Base-by-base conservation (phyloP, 2,329 filamentous ascomycete species). In the Daldinia eschscholtzii region DNA sequence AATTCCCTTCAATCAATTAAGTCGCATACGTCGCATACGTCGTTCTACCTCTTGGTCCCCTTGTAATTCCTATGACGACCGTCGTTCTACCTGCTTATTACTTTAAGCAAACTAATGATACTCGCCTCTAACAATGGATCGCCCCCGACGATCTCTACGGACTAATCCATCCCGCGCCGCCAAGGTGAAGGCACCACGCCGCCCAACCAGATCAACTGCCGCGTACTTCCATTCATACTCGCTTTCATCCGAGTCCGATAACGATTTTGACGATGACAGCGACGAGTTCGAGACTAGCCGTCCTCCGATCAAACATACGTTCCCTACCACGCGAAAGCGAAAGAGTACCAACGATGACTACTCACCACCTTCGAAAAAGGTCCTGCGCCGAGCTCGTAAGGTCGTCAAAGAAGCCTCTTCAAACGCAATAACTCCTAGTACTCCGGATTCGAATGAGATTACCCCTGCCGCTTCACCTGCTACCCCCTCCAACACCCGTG, bases 401-500 rank as follows among this genome's bases (percentile, higher is more conserved):
- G 13, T 15, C n/a, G 28, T 30, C 35, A 41, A 48, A 61, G 26
- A 50, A 35, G 15, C n/a, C 2, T 23, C 59, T 23, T 35, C 18
- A 39, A 61, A 62, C 4, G 28, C 28, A 5, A 28, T 57, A 15
- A 10, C 42, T 23, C 65, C 59, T n/a, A 39, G 55, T 15, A 64
- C 63, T 13, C 57, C 68, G 13, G 59, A 30, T 23, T 69, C 61
- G 28, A 35, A 50, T 56, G 46, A 55, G 9, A 18, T 56, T 41
- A 56, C 57, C 30, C 57, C 63, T 39, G 12, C 42, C 39, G 53
- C 41, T 30, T n/a, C 57, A 20, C 48, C 37, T 9, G 35, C 15
- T 57, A 26, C 53, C 39, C 39, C 39, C 18, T 20, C 52, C 4
- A 41, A 62, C 18, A 73, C 65, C 74, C 85, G 88, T 55, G 87